Conservation (phyloP, 805 yeast genomes). For the Wickerhamomyces kurtzmanii region DNA sequence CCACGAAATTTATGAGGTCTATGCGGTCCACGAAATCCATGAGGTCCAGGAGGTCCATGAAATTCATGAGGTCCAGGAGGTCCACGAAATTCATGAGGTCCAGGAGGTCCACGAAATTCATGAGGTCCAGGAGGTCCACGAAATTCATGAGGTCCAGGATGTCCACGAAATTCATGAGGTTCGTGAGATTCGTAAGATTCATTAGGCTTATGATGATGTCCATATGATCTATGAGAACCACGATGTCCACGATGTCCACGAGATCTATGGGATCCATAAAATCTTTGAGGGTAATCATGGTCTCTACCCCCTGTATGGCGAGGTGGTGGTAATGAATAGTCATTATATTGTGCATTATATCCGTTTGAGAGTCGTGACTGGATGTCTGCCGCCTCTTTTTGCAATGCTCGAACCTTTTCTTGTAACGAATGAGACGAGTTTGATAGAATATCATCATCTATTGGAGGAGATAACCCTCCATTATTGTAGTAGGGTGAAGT, state of each 20-base stretch:
- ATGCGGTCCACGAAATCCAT: slow-evolving; percentile 2
- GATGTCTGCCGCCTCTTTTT: slow-evolving; percentile 12
- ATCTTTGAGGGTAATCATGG: too few species aligned
- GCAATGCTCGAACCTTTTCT: slow-evolving; percentile 13
- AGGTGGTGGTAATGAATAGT: slow-evolving; percentile 1
- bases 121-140: slow-evolving; percentile 1
- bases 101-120: slow-evolving; percentile 2
- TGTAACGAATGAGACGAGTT: slow-evolving; percentile 5
- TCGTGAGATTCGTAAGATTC: neutral
- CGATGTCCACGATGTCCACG: too few species aligned
- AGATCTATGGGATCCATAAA: too few species aligned
- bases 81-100: slow-evolving; percentile 2
- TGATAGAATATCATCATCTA: slow-evolving; percentile 3
- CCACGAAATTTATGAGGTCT: slow-evolving; percentile 1
- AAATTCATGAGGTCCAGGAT: slow-evolving; percentile 3
- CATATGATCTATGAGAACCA: slow-evolving; percentile 2
- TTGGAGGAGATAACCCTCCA: slow-evolving; percentile 4
- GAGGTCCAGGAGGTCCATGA: neutral
- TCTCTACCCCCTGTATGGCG: too few species aligned
- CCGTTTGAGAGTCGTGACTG: slow-evolving; percentile 10
- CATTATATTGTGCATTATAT: slow-evolving; percentile 2
- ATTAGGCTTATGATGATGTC: neutral
- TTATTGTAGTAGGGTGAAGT: slow-evolving; percentile 8
- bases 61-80: slow-evolving; percentile 1
- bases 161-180: slow-evolving; percentile 2